Base-by-base conservation (phyloP, 495 filamentous ascomycete species). In the Cenococcum geophilum region DNA sequence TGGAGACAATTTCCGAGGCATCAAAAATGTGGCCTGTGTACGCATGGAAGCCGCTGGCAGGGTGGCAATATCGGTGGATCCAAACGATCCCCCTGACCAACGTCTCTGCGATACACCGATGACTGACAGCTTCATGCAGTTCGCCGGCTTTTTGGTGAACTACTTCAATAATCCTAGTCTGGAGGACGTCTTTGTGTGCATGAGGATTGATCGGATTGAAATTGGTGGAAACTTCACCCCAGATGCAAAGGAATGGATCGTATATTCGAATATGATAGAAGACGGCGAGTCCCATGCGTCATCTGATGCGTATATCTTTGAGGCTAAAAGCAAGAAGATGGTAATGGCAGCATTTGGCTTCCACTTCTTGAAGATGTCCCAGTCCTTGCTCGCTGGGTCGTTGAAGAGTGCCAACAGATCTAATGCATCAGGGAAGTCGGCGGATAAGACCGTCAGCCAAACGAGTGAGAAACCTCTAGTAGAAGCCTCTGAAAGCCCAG, bases 261-360 rank as follows among this genome's bases (percentile, higher is more conserved):
- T 82, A 0, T 69, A 76, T 27, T 79, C 76, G 5, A 18, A 14
- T n/a, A 47, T 52, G 25, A 21, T 36, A 1, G 77, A 81, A 47
- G 67, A 75, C 42, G 60, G 55, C 1, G 75, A 77, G 0, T 70
- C 73, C 23, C 50, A 54, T 3, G 82, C 68, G 59, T 62, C 75
- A 0, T 81, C 70, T 0, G 82, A 84, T 54, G 68, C 83, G 0
- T 84, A 82, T 61, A 67, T 79, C 0, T 84, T 81, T 64, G 74
- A 82, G 57, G 47, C 76, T 0, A 58, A 55, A 0, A 76, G 61
- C 9, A 77, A 79, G 0, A 34, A 56, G 2, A 64, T 84, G 6
- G 58, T 70, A 0, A 80, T 83, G 49, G 72, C 78, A 1, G 78
- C 82, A 16, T 68, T 82, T 9, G 82, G 82, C 2, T 70, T 84